Evolutionary conservation across 305 asterid species (phyloP).

Genomic region (Solanum hybrid): DNA sequence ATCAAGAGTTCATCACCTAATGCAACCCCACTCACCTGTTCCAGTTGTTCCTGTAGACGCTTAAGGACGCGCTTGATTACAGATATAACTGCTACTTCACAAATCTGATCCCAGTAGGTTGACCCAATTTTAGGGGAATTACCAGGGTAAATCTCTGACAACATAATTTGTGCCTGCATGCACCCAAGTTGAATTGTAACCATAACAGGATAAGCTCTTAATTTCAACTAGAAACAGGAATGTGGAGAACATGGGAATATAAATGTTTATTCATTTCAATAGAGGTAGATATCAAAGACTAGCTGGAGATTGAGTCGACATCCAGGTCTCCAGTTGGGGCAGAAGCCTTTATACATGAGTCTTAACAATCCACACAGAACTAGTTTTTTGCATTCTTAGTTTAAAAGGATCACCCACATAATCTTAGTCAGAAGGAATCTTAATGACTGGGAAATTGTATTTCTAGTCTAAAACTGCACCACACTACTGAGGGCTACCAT

Average conservation of each 20-base stretch:
- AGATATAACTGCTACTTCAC: slow-evolving; percentile 74
- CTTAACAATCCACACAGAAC: background rate
- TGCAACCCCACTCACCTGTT: slow-evolving; percentile 47
- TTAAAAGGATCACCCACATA: background rate
- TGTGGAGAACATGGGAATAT: background rate
- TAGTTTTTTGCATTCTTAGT: background rate
- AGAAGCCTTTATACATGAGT: background rate
- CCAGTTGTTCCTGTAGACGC: slow-evolving; percentile 64
- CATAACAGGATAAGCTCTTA: background rate
- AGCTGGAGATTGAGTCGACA: background rate
- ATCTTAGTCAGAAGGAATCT: background rate
- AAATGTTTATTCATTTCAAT: background rate
- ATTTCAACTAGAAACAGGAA: background rate
- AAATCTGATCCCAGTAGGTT: slow-evolving; percentile 95
- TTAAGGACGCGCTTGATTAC: slow-evolving; percentile 72
- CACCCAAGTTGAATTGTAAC: background rate
- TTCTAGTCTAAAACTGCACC: background rate
- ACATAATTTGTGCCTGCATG: slow-evolving; percentile 83
- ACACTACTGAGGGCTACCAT: background rate
- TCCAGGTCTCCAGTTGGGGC: background rate
- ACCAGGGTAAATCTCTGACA: slow-evolving; percentile 96
- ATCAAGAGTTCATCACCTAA: background rate
- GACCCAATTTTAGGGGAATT: slow-evolving; percentile 76
- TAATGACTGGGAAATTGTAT: background rate
- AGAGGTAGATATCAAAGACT: background rate